Conservation (phyloP, 257 asterid genomes). For the Ilex aquifolium region DNA sequence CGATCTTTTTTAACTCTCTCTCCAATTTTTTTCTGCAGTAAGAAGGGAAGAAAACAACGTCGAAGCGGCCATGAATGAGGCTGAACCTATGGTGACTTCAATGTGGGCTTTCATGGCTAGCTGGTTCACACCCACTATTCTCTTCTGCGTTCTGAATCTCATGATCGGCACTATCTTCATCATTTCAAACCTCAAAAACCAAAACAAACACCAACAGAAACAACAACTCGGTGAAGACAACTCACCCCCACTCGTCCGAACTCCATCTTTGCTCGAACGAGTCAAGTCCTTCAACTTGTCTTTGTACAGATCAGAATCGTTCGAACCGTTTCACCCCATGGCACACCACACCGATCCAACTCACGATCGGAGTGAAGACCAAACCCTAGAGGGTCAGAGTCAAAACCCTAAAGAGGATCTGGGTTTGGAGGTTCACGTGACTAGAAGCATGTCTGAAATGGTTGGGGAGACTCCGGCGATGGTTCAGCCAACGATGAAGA, state of each 20-base stretch:
- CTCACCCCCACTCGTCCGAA: slow-evolving; percentile 11
- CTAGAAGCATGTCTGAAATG: slow-evolving; percentile 26
- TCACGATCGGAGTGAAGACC: slow-evolving; percentile 3
- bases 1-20: no score
- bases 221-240: neutral
- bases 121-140: slow-evolving; percentile 48
- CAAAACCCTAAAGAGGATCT: slow-evolving; percentile 4
- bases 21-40: no score
- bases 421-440: slow-evolving; percentile 9
- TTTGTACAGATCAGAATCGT: neutral
- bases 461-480: slow-evolving; percentile 1
- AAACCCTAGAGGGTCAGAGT: neutral
- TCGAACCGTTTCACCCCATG: neutral
- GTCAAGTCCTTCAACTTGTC: slow-evolving; percentile 28
- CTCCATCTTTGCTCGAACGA: slow-evolving; percentile 19
- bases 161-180: slow-evolving; percentile 41
- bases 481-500: slow-evolving; percentile 23
- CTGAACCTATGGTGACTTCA: neutral
- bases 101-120: slow-evolving; percentile 9
- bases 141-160: slow-evolving; percentile 56
- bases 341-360: neutral
- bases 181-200: slow-evolving; percentile 22
- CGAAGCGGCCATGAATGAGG: slow-evolving; percentile 4
- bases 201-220: neutral
- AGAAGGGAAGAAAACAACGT: no score